A percentile compares a stretch with the other conserved stretches of the same genome.
phyloP scores from a whole-genome alignment of 306 rosid species.

The Echinosophora koreensis region DNA sequence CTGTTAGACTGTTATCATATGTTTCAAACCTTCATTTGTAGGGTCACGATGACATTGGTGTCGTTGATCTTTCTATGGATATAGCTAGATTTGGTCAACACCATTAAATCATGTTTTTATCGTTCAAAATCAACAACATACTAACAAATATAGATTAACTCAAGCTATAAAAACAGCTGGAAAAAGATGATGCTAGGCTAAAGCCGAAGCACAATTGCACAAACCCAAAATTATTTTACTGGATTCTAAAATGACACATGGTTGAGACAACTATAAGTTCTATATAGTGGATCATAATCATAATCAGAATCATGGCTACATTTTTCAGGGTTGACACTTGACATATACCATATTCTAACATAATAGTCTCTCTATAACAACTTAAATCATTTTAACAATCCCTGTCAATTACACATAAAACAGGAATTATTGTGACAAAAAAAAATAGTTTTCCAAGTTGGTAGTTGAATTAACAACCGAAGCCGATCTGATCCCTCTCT shows the following conservation, averaged over 20 bases:
- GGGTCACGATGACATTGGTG: neutral
- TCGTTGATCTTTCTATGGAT: neutral
- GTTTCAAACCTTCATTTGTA: slow-evolving; percentile 4
- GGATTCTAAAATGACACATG: neutral
- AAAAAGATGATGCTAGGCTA: neutral
- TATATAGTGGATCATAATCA: neutral
- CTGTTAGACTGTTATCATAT: too few species aligned
- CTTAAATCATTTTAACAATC: neutral
- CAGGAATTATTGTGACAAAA: slow-evolving; percentile 18
- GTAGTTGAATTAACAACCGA: slow-evolving; percentile 9
- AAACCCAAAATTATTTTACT: neutral
- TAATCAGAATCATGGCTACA: neutral
- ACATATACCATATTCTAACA: slow-evolving; percentile 13
- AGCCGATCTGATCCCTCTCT: slow-evolving; percentile 12
- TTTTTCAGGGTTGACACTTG: slow-evolving; percentile 5
- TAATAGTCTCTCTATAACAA: neutral
- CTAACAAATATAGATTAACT: neutral
- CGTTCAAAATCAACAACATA: neutral
- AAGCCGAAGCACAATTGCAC: neutral
- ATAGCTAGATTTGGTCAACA: neutral
- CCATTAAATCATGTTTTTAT: neutral
- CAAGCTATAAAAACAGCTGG: neutral
- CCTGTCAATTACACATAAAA: slow-evolving; percentile 18
- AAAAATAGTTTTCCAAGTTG: slow-evolving; percentile 6
- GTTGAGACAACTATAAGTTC: neutral